Evolutionary conservation across 192 early-diverging fungal species (phyloP), one percentile per base, ranked within the genome.

Genomic region (Lunasporangiospora selenospora): DNA sequence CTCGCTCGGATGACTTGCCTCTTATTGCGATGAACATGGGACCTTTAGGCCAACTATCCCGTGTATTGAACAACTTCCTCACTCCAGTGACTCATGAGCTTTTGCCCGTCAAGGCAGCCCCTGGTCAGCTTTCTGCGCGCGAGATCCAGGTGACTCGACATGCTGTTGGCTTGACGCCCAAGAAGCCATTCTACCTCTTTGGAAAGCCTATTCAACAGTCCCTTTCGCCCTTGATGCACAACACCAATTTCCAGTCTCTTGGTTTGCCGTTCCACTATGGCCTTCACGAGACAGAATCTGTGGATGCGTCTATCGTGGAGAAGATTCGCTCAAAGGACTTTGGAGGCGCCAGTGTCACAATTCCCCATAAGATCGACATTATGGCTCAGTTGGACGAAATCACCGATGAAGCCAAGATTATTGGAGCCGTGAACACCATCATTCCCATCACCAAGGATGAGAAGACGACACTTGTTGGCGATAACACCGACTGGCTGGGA

Each of bases 21-120:
- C 48, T 98, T 62, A 97, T 99, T 62, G 92, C 95, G 0, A 79
- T 99, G 31, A 95, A 97, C 77, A 99, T 99, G 98, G 93, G 93
- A 10, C 75, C 84, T 18, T 45, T 77, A 6, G 98, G 98, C n/a
- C 95, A 94, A 77, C 73, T 95, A 32, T 95, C 95, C 1, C 89
- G 96, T 33, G 89, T 93, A 1, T 76, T 97, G 46, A 98, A 98
- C 76, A 85, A 83, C n/a, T 90, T 87, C 59, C 65, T 98, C 47
- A 97, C 98, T 3, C 98, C 98, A 6, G 94, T 97, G 21, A 99
- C 96, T 2, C 98, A 99, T 58, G 75, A 88, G 21, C 61, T 79
- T 19, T 69, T 99, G 46, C 88, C 93, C 8, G 67, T 79, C 2
- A 83, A 84, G 29, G 96, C 97, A 9, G 98, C 98, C 3, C 94